These are phyloP conservation scores for Byssochlamys sp. DNA, from an alignment of 2,329 filamentous ascomycete species.

Conservation along the genomic window DNA sequence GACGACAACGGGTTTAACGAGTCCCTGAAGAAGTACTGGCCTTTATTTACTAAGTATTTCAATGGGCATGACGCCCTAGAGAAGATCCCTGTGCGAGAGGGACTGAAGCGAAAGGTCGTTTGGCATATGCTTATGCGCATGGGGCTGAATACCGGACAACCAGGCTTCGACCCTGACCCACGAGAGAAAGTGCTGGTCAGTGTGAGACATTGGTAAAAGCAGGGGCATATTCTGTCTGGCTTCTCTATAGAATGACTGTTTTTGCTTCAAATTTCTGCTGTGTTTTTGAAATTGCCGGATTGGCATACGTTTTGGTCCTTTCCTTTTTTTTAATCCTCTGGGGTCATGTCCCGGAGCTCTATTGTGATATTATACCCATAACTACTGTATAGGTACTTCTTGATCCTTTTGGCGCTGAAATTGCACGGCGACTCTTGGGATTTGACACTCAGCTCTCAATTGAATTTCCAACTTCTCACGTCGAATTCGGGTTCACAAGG, in stretches of 20 bases:
- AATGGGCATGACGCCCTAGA: conserved; percentile 79
- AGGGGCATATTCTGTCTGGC: not conserved
- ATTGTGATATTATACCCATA: not conserved
- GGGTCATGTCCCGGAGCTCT: not conserved
- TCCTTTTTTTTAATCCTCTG: not conserved
- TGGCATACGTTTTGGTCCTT: not conserved
- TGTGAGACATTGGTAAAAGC: conserved; percentile 57
- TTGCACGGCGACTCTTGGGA: not conserved
- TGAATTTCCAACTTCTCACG: not conserved
- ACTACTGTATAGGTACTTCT: not conserved
- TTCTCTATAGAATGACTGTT: not conserved
- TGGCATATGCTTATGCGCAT: conserved; percentile 50
- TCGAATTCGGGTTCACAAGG: not conserved
- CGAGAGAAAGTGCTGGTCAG: conserved; percentile 45
- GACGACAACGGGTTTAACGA: conserved; percentile 18
- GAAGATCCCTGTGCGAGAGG: conserved; percentile 73
- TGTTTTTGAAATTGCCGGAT: not conserved
- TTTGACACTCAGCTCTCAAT: not conserved
- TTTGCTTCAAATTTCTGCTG: not conserved
- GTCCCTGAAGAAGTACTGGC: conserved; percentile 56
- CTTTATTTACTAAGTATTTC: conserved; percentile 70
- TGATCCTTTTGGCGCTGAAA: not conserved
- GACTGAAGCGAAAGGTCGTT: conserved; percentile 66
- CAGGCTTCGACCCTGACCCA: conserved; percentile 20
- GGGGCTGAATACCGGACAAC: conserved; percentile 49